Evolutionary conservation across 2,329 filamentous ascomycete genomes (phyloP), one percentile per base, ranked within the genome.

Genomic region (Aspergillus ustus): DNA sequence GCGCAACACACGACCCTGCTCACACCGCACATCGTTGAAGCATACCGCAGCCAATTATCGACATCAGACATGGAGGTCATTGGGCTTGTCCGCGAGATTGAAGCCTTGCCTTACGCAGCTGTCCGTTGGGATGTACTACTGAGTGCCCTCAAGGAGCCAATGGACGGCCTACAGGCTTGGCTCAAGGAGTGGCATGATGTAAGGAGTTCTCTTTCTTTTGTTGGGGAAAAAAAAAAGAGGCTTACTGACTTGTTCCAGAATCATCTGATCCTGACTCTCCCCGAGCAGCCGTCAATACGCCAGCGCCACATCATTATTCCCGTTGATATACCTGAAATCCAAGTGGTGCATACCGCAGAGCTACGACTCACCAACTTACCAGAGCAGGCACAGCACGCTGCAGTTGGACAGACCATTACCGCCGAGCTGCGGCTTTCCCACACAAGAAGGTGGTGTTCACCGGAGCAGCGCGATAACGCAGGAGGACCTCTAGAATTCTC

Each of bases 271-370:
- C 69, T 77, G 44, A 63, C 66, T 1, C 69, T 80, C 45, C 71
- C 75, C 28, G 53, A 69, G 4, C 69, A 73, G 7, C 73, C 69
- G 40, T 64, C 67, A 15, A 70, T 77, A 22, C 80, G 84, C 20
- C 82, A 76, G 63, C 84, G 84, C 20, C 88, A 87, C 13, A 93
- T 99, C 68, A 82, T 90, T 31, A 96, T 99, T 57, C 91, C 93
- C 0, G 93, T 99, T 15, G 92, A 97, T 61, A 87, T 99, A 1
- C 94, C 94, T 0, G 88, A 90, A 1, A 83, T 97, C 2, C 87
- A 91, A 52, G 86, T 97, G 20, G 86, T 98, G 0, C 91, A 96
- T 75, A 96, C 91, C 0, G 89, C 90, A 19, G 76, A 70, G 68
- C 70, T 75, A 72, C 59, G 69, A 71, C 58, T 75, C 72, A 48